Conservation (phyloP, 2,329 filamentous ascomycete species). For the Metarhizium rileyi region DNA sequence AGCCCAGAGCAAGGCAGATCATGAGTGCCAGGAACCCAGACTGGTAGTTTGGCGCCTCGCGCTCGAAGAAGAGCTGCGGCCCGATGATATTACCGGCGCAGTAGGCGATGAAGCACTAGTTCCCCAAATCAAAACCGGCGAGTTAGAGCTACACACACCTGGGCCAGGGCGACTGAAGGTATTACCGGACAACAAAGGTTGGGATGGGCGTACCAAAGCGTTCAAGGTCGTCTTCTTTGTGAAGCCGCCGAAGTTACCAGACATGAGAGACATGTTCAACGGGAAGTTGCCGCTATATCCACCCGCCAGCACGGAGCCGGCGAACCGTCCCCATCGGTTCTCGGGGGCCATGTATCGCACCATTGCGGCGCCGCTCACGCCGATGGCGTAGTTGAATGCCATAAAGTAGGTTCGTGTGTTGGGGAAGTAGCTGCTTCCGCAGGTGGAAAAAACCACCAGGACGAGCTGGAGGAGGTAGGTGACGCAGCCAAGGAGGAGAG, state of each 20-base stretch:
- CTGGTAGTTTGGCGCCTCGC: conserved; percentile 49
- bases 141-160: too few species aligned
- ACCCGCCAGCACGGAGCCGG: conserved; percentile 41
- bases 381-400: conserved; percentile 12
- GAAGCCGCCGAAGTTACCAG: conserved; percentile 50
- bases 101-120: conserved; percentile 44
- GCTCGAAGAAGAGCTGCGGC: conserved; percentile 48
- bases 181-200: neutral
- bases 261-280: conserved; percentile 45
- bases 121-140: too few species aligned
- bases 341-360: conserved; percentile 12
- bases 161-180: too few species aligned
- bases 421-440: conserved; percentile 13
- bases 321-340: conserved; percentile 15
- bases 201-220: conserved; percentile 32
- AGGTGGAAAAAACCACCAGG: conserved; percentile 14
- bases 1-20: conserved; percentile 45
- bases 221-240: conserved; percentile 54
- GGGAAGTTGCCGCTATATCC: conserved; percentile 32
- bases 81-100: conserved; percentile 51
- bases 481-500: conserved; percentile 13
- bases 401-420: conserved; percentile 19
- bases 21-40: conserved; percentile 53
- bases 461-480: conserved; percentile 13
- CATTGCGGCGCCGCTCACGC: conserved; percentile 14